phyloP scores from a whole-genome alignment of 1,139 yeast genomes.

The Suhomyces kunorum region DNA sequence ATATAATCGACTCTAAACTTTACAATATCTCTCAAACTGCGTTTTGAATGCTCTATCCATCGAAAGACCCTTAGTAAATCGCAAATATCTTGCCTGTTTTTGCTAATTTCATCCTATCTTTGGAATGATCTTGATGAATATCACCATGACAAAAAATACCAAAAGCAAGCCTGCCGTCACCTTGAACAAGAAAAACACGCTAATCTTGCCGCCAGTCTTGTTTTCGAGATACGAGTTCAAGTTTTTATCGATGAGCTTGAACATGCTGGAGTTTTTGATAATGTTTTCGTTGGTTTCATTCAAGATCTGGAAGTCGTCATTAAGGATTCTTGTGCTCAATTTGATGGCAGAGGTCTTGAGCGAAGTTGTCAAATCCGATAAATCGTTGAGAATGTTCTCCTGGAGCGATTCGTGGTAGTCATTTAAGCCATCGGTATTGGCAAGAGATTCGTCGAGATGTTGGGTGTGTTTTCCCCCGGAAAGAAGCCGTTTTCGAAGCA shows the following conservation, averaged over 20 bases:
- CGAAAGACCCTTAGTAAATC: no score
- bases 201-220: conserved; percentile 41
- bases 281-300: conserved; percentile 41
- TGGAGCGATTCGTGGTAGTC: conserved; percentile 48
- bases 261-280: conserved; percentile 37
- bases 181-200: conserved; percentile 39
- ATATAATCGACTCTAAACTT: no score
- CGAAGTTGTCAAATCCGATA: conserved; percentile 37
- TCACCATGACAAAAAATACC: conserved; percentile 29
- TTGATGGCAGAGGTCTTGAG: conserved; percentile 40
- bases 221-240: conserved; percentile 38
- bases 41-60: no score
- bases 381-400: conserved; percentile 41
- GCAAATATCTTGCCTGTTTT: no score
- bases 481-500: conserved; percentile 31
- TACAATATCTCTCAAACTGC: no score
- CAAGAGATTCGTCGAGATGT: conserved; percentile 15
- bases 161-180: conserved; percentile 25
- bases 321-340: conserved; percentile 34
- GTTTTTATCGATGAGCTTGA: conserved; percentile 41
- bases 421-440: conserved; percentile 23
- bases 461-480: conserved; percentile 26
- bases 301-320: conserved; percentile 40
- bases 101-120: conserved; percentile 13
- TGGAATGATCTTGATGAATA: conserved; percentile 20